Conservation (phyloP, 495 filamentous ascomycete species). For the Neurospora sp. region DNA sequence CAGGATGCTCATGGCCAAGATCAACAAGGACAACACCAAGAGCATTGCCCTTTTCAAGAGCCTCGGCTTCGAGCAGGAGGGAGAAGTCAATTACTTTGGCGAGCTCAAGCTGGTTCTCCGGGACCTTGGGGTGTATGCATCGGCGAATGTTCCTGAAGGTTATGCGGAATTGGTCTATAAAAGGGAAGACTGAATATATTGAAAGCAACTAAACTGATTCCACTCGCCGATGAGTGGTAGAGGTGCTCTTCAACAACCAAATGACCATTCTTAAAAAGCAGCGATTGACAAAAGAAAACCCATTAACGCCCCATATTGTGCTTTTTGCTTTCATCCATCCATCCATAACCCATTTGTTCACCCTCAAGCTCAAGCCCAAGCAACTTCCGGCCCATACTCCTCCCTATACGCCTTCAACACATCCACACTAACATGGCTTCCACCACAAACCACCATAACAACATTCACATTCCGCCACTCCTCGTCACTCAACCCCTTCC, state of each 20-base stretch:
- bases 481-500: conserved; percentile 42
- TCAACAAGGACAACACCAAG: conserved; percentile 25
- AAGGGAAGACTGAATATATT: not conserved
- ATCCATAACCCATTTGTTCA: not conserved
- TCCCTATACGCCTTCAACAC: conserved; percentile 53
- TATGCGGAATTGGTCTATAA: conserved; percentile 19
- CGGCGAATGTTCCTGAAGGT: conserved; percentile 4
- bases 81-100: conserved; percentile 39
- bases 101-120: conserved; percentile 35
- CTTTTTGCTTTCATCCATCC: not conserved
- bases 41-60: conserved; percentile 36
- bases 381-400: conserved; percentile 29
- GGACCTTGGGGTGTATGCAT: conserved; percentile 8
- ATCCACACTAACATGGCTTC: conserved; percentile 60
- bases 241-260: not conserved
- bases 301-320: not conserved
- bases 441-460: conserved; percentile 81
- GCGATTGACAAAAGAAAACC: not conserved
- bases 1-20: conserved; percentile 35
- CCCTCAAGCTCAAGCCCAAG: not conserved
- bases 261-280: too few species aligned
- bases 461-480: conserved; percentile 53
- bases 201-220: not conserved
- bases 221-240: not conserved
- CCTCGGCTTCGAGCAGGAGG: conserved; percentile 35